Percentiles rank a stretch among this genome's conserved stretches.
These are phyloP conservation scores for Beauveria asiatica DNA, from an alignment of 2,329 filamentous ascomycete genomes.

Conservation along the genomic window DNA sequence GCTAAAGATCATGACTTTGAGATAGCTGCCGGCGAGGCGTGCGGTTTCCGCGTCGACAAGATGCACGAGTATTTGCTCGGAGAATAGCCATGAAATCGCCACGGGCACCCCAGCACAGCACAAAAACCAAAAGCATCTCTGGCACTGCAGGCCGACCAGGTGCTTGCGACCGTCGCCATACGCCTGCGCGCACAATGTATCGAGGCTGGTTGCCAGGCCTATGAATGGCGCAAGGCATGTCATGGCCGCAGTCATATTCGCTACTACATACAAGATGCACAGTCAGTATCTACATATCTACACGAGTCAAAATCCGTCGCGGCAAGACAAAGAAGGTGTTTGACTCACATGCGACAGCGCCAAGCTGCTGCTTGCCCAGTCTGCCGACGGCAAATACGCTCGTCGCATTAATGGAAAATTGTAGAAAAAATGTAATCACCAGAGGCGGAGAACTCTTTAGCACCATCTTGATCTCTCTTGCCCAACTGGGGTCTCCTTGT, in stretches of 20 bases:
- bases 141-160: conserved; percentile 74
- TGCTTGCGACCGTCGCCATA: conserved; percentile 87
- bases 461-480: conserved; percentile 67
- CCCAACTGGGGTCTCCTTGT: conserved; percentile 4
- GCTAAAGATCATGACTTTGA: conserved; percentile 64
- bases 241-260: conserved; percentile 72
- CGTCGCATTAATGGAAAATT: conserved; percentile 75
- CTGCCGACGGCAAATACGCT: conserved; percentile 72
- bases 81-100: conserved; percentile 61
- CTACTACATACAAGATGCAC: conserved; percentile 20
- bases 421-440: conserved; percentile 63
- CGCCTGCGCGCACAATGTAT: conserved; percentile 88
- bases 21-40: conserved; percentile 61
- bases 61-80: conserved; percentile 50
- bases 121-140: conserved; percentile 73
- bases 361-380: conserved; percentile 55
- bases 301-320: not conserved
- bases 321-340: not conserved
- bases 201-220: conserved; percentile 77
- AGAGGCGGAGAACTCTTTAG: conserved; percentile 61
- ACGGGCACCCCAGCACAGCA: conserved; percentile 67
- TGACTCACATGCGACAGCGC: conserved; percentile 33
- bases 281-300: not conserved
- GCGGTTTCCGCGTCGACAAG: conserved; percentile 50
- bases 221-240: conserved; percentile 70